phyloP scores from a whole-genome alignment of 163 green algal species.

The Prototheca wickerhamii region DNA sequence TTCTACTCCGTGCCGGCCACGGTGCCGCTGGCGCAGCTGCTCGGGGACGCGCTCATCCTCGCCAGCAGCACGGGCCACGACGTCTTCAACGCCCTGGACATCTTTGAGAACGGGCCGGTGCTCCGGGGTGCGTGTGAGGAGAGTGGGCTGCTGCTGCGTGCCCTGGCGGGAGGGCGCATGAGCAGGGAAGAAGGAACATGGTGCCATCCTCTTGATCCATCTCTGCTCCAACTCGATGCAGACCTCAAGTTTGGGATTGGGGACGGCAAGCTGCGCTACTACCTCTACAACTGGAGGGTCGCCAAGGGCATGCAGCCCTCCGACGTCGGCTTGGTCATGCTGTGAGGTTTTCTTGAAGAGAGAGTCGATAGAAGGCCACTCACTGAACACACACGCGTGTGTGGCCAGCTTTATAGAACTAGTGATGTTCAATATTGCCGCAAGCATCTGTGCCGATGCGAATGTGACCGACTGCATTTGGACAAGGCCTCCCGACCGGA shows the following conservation, averaged over 20 bases:
- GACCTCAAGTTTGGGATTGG: conserved; percentile 96
- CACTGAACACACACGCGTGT: too few species aligned
- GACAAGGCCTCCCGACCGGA: too few species aligned
- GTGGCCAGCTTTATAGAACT: too few species aligned
- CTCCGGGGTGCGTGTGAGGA: conserved; percentile 31
- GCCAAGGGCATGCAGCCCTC: conserved; percentile 34
- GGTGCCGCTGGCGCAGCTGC: conserved; percentile 63
- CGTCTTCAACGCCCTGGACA: conserved; percentile 98
- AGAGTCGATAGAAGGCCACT: too few species aligned
- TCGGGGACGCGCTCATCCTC: conserved; percentile 83
- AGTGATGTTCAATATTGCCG: too few species aligned
- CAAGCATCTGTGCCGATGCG: too few species aligned
- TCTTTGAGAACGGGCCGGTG: conserved; percentile 71
- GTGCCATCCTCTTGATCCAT: too few species aligned
- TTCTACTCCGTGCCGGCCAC: conserved; percentile 85
- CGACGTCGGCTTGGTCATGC: conserved; percentile 83
- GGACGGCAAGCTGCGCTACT: conserved; percentile 94
- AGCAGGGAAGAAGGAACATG: not conserved
- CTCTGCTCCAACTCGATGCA: conserved; percentile 22
- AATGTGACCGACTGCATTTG: too few species aligned
- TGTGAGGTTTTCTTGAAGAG: too few species aligned
- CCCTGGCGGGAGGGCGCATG: not conserved
- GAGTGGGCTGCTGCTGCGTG: not conserved
- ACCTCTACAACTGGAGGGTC: conserved; percentile 97
- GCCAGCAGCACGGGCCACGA: conserved; percentile 78